Percentiles rank a stretch among this genome's conserved stretches.
Evolutionary conservation across 2,329 filamentous ascomycete genomes (phyloP).

Genomic region (Cytospora paraplurivora): DNA sequence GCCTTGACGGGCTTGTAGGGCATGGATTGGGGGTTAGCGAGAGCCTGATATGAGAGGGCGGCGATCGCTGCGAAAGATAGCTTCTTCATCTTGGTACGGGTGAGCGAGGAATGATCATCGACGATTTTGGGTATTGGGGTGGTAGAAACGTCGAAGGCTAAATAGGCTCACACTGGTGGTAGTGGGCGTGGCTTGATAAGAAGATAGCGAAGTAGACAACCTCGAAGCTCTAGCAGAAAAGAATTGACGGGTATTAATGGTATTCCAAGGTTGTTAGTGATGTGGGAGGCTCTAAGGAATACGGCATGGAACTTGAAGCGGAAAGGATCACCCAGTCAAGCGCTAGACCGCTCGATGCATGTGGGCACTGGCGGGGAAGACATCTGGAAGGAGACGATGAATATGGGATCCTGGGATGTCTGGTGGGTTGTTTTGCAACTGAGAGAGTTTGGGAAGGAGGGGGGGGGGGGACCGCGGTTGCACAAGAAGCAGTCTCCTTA

Average conservation of each 20-base stretch:
- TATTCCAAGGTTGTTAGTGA: neutral
- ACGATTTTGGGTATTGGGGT: neutral
- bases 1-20: conserved; percentile 41
- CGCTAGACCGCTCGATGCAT: conserved; percentile 1
- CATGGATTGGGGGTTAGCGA: conserved; percentile 39
- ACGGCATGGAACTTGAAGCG: neutral
- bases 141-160: neutral
- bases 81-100: conserved; percentile 40
- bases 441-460: conserved; percentile 10
- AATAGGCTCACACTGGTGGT: neutral
- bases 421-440: conserved; percentile 8
- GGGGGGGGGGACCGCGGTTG: too few species aligned
- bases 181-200: neutral
- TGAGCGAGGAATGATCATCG: conserved; percentile 28
- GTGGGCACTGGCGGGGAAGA: neutral
- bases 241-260: conserved; percentile 12
- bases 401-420: neutral
- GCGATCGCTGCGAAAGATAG: conserved; percentile 48
- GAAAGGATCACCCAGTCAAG: conserved; percentile 11
- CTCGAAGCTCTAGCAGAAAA: conserved; percentile 3
- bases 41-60: conserved; percentile 37
- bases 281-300: conserved; percentile 3
- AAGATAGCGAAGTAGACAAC: conserved; percentile 16
- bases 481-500: conserved; percentile 15
- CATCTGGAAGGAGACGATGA: neutral